Percentiles rank a stretch among this genome's conserved stretches.
Conservation (phyloP, 768 basidiomycete species). For the Collybiopsis confluens region DNA sequence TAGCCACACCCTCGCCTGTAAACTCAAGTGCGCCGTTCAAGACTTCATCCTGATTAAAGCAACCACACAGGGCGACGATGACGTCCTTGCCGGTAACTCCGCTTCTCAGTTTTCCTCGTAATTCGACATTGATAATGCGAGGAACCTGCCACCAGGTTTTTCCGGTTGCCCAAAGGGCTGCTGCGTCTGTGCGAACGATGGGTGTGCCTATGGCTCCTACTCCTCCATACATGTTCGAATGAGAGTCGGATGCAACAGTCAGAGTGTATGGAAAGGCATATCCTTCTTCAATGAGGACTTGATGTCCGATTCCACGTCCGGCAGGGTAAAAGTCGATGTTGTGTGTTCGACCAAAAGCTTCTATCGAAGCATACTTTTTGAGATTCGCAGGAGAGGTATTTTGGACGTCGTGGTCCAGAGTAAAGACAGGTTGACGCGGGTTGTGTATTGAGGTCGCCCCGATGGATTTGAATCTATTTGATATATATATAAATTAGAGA, state of each 20-base stretch:
- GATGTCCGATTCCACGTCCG: constrained; percentile 96
- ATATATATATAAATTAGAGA: not conserved
- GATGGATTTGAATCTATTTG: constrained; percentile 84
- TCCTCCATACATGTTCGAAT: constrained; percentile 99
- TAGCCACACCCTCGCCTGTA: constrained; percentile 78
- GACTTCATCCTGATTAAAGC: constrained; percentile 95
- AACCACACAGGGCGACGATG: constrained; percentile 93
- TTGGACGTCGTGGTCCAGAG: constrained; percentile 97
- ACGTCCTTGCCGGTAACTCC: constrained; percentile 99
- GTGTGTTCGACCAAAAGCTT: constrained; percentile 82
- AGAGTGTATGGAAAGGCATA: constrained; percentile 96
- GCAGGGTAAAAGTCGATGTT: constrained; percentile 95
- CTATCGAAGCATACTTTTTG: constrained; percentile 87
- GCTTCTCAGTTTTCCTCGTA: constrained; percentile 73
- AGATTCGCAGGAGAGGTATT: constrained; percentile 90
- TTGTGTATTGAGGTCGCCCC: constrained; percentile 83
- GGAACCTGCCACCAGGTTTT: constrained; percentile 99
- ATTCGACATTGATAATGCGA: constrained; percentile 91
- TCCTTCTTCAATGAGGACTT: constrained; percentile 95
- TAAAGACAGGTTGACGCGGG: constrained; percentile 86
- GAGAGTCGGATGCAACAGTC: constrained; percentile 94
- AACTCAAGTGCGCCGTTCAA: constrained; percentile 97
- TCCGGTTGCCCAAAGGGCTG: constrained; percentile 96
- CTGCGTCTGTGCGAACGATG: constrained; percentile 93
- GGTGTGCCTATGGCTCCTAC: constrained; percentile 97